phyloP scores from a whole-genome alignment of 2,329 filamentous ascomycete species.

The Nemania diffusa region DNA sequence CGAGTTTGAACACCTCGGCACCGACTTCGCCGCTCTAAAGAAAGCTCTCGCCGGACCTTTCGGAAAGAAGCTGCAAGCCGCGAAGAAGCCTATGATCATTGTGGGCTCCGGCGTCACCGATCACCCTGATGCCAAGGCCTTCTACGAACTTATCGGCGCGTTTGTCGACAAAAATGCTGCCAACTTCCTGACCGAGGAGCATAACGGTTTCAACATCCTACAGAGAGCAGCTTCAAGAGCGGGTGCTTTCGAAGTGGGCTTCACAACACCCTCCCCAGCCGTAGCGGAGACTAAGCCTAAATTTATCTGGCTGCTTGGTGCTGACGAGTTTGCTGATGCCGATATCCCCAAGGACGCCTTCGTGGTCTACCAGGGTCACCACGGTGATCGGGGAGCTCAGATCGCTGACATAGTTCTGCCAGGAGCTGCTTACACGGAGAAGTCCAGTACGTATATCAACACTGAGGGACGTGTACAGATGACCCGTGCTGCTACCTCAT shows the following conservation, averaged over 20 bases:
- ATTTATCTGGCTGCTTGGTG: conserved; percentile 95
- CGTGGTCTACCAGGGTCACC: conserved; percentile 97
- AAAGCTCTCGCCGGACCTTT: conserved; percentile 85
- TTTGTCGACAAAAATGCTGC: conserved; percentile 94
- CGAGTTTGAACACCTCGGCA: conserved; percentile 90
- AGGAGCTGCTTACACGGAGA: conserved; percentile 96
- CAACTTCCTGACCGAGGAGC: conserved; percentile 88
- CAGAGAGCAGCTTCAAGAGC: conserved; percentile 92
- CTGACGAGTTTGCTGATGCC: conserved; percentile 85
- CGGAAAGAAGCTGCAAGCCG: conserved; percentile 88
- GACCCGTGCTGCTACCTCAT: conserved; percentile 86
- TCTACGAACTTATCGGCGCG: conserved; percentile 88
- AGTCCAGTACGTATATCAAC: conserved; percentile 95
- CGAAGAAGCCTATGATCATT: conserved; percentile 96
- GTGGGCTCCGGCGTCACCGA: conserved; percentile 93
- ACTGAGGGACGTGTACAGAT: conserved; percentile 97
- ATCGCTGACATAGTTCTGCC: conserved; percentile 94
- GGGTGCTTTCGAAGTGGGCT: conserved; percentile 95
- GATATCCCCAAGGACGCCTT: conserved; percentile 97
- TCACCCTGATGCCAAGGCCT: conserved; percentile 88
- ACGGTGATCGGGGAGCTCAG: conserved; percentile 92
- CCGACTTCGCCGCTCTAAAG: conserved; percentile 83
- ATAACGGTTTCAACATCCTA: conserved; percentile 97
- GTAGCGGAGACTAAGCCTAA: conserved; percentile 90
- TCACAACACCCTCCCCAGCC: conserved; percentile 82